A percentile compares a stretch with the other conserved stretches of the same genome.
Conservation (phyloP, 2,329 filamentous ascomycete species). For the Mariannaea sp. region DNA sequence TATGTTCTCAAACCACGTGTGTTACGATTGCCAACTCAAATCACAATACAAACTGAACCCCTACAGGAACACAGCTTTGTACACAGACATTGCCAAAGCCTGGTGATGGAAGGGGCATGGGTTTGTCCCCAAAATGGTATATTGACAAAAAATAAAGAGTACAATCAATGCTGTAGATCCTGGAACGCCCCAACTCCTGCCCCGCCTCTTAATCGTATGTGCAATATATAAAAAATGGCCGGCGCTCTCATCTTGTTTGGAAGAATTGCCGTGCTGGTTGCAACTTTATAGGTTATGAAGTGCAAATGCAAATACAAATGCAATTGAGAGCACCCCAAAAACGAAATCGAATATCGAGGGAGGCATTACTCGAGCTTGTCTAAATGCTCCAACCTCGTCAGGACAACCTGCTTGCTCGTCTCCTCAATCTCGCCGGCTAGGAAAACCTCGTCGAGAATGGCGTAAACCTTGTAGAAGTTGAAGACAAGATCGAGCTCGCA, state of each 20-base stretch:
- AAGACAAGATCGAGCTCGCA: conserved; percentile 94
- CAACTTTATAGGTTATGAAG: too few relatives aligned
- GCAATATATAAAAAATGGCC: conserved; percentile 6
- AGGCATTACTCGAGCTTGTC: conserved; percentile 82
- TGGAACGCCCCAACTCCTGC: conserved; percentile 15
- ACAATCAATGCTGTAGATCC: neutral
- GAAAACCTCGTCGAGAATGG: conserved; percentile 98
- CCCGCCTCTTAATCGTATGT: conserved; percentile 12
- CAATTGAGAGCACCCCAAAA: too few relatives aligned
- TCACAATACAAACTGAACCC: too few relatives aligned
- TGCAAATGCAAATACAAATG: too few relatives aligned
- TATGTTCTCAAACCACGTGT: too few relatives aligned
- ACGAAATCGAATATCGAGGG: neutral
- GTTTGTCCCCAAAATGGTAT: conserved; percentile 7
- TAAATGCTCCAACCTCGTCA: conserved; percentile 91
- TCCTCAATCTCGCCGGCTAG: conserved; percentile 97
- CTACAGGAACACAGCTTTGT: neutral
- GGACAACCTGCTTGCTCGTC: conserved; percentile 96
- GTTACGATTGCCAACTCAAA: too few relatives aligned
- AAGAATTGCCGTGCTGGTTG: neutral
- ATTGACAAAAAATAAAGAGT: conserved; percentile 1
- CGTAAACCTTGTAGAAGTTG: conserved; percentile 89
- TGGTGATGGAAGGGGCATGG: neutral
- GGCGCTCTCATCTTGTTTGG: neutral
- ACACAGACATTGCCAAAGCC: neutral